Evolutionary conservation across 1,139 yeast genomes (phyloP), one percentile per base, ranked within the genome.

Genomic region (Taiozyma onychis): DNA sequence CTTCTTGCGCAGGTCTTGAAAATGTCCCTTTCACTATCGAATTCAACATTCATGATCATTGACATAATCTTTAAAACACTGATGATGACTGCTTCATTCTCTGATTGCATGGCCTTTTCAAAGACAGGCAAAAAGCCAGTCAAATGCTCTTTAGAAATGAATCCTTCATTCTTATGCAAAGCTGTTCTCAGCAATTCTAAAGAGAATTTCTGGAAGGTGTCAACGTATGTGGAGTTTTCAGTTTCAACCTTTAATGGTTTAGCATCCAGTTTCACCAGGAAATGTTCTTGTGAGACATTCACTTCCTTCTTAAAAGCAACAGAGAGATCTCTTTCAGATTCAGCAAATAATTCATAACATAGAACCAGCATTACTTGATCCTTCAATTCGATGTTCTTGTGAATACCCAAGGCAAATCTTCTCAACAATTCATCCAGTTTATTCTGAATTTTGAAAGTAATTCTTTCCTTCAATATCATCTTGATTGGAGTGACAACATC

Each of bases 361-460:
- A 93, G 72, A 16, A 80, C 72, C 47, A 93, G 72, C 45, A 88
- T 81, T 21, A 81, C 83, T 18, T 77, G 74, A 2, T 84, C 72
- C 0, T 75, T 66, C 1, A 89, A 74, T 42, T 76, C 79, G 2
- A 62, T 61, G 63, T 93, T 93, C 57, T 78, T 83, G 59, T 83
- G 80, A 51, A 93, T 70, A 35, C 99, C 99, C 32, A 81, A 69
- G 0, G 96, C 77, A 60, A 85, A 80, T 56, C 96, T 77, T 65
- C 88, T 78, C 57, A 91, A 66, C 41, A 93, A 70, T 60, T 90
- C 97, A 57, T 87, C 93, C 43, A 91, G 71, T 62, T 88, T 89
- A 52, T 80, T 80, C 65, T 87, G 93, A 22, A 82, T 78, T 62
- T 81, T 87, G 57, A 81, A 70, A 6, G 85, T 78, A 11, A 90